Conservation (phyloP, 768 basidiomycete species). For the Leccinum barrowsii region DNA sequence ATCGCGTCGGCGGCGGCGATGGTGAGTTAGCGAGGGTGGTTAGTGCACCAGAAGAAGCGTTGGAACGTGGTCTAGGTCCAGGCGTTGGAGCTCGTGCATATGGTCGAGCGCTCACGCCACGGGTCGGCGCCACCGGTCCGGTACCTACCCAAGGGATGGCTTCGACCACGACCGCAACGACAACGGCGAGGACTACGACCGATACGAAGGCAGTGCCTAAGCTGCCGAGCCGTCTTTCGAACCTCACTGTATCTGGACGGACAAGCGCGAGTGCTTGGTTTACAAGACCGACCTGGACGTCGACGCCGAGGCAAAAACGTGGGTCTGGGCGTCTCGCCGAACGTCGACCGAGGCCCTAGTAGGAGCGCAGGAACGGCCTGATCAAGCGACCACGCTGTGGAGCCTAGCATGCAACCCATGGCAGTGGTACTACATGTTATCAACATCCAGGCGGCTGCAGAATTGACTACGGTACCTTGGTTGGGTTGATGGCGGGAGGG, state of each 20-base stretch:
- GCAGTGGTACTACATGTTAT: background rate
- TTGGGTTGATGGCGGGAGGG: background rate
- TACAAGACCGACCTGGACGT: background rate
- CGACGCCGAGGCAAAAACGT: slow-evolving; percentile 1
- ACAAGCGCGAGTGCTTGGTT: background rate
- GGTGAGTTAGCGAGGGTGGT: background rate
- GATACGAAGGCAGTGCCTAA: background rate
- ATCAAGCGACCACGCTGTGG: background rate
- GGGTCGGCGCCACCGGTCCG: slow-evolving; percentile 14
- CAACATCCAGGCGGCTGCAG: background rate
- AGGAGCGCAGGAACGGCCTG: background rate
- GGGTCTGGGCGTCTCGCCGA: slow-evolving; percentile 7
- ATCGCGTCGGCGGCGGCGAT: background rate
- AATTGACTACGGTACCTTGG: background rate
- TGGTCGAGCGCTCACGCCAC: slow-evolving; percentile 8
- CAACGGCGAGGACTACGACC: background rate
- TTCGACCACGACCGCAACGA: background rate
- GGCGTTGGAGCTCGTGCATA: background rate
- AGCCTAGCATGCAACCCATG: background rate
- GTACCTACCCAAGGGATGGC: background rate
- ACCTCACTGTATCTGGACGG: background rate
- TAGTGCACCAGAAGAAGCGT: background rate
- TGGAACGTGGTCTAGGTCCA: background rate
- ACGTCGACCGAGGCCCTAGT: slow-evolving; percentile 3
- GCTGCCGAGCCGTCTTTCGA: background rate